These are phyloP conservation scores for Coffea eugenioides DNA, from an alignment of 257 asterid genomes.

Conservation along the genomic window DNA sequence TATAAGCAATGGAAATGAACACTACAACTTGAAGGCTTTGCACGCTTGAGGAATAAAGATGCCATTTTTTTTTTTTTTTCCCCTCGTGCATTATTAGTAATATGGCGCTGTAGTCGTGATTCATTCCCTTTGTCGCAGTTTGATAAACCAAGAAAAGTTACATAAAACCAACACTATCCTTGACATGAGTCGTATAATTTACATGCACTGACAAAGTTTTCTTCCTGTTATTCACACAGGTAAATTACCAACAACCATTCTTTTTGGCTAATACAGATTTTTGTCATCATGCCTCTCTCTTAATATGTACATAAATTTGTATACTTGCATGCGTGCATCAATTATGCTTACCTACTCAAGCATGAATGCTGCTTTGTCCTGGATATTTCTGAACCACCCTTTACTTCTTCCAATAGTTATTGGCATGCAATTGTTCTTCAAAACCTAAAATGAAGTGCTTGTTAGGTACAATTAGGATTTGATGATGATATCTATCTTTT, in stretches of 20 bases:
- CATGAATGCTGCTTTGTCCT: background rate
- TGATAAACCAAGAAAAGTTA: background rate
- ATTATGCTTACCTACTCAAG: background rate
- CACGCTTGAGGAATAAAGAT: background rate
- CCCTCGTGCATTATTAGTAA: background rate
- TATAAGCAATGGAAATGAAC: background rate
- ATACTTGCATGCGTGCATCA: constrained; percentile 1
- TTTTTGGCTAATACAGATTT: background rate
- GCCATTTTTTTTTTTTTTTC: background rate
- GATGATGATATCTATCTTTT: background rate
- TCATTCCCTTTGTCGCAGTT: background rate
- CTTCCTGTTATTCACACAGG: background rate
- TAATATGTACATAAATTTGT: background rate
- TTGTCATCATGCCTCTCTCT: background rate
- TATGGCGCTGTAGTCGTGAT: background rate
- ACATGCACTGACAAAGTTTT: background rate
- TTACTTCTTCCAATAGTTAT: background rate
- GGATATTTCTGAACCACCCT: background rate
- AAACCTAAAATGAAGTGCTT: background rate
- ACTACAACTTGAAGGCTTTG: background rate
- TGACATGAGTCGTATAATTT: background rate
- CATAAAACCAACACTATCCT: background rate
- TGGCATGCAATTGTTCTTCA: background rate
- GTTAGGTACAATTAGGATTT: background rate
- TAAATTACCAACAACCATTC: background rate